Base-by-base conservation (phyloP, 2,329 filamentous ascomycete genomes). In the Drechslerella dactyloides region DNA sequence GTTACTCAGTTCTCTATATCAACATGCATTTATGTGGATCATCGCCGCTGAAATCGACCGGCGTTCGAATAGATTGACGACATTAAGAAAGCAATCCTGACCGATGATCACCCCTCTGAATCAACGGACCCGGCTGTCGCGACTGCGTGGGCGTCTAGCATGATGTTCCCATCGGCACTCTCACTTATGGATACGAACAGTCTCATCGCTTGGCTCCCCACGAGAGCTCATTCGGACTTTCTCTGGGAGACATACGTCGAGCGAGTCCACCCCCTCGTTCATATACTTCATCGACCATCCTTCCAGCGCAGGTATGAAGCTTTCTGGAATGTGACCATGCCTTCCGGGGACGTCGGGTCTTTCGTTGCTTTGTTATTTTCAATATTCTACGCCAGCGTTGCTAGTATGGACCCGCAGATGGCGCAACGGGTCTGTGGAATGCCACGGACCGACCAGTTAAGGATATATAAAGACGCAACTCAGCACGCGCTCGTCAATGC, bases 401-500 rank as follows among this genome's bases (percentile, higher is more conserved):
- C 64, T 42, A 57, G 60, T 7, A 72, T 72, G 68, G 68, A 72
- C 17, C 68, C 68, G 19, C 17, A 55, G 2, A 72, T 65, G 60
- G 68, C 55, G 10, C 59, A 50, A 57, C 55, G 55, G 10, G 68
- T 54, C 15, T 72, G 68, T 54, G 68, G 68, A 2, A 60, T 72
- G 44, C 55, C 65, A 21, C 60, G 68, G n/a, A 50, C 60, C 4
- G 68, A 72, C 27, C 68, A 72, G 33, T 37, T 72, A 17, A 65
- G 51, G 19, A 57, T 65, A 55, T 72, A 72, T 56, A 60, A 52
- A 21, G 68, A 72, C 19, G 68, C 68, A 8, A 72, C 68, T 11
- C 68, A 72, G 24, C 68, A 72, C 53, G 48, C 68, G 7, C 60
- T 72, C 8, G 52, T 72, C 8, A 72, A 65, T 23, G 68, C 68